Base-by-base conservation (phyloP, 2,329 filamentous ascomycete genomes). In the Zymoseptoria ardabiliae region DNA sequence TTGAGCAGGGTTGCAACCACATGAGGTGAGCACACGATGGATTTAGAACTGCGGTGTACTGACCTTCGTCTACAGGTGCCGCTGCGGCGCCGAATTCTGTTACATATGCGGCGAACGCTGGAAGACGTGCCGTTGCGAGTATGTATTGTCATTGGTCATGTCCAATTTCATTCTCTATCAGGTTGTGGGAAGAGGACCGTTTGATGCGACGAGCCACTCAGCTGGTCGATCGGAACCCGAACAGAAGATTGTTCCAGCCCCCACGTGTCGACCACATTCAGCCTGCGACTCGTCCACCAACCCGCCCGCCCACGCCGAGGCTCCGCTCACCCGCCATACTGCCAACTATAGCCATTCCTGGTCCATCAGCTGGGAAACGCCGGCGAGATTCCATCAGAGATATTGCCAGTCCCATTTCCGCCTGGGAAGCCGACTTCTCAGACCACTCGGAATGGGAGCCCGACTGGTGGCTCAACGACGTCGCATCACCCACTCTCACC, bases 1-100 rank as follows among this genome's bases (percentile, higher is more conserved):
- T 83, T 0, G 28, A 66, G 0, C n/a, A 41, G 0, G 83, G 83
- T 1, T 85, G 83, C 60, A 74, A 81, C 55, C 83, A 85, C 55
- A 85, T 85, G 3, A 81, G 61, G 82, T 85, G 22, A 23, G 22
- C 22, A 23, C 22, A 63, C 67, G 79, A 78, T 75, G 11, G 23
- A 70, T 51, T 0, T 81, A 77, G 25, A 0, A 0, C 0, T 82
- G 17, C 4, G 4, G 4, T 20, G 5, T 13, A 25, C 53, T 58
- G n/a, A 56, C 54, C 22, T 35, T n/a, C 23, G 5, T 48, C 2
- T 11, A 4, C 50, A 71, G 70, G 4, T 71, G 70, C 41, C 61
- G 20, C 20, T 72, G 68, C 50, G 60, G 64, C 3, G 62, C 66
- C 3, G 51, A 72, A 11, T 72, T 72, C 61, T 73, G 70, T 60